phyloP scores from a whole-genome alignment of 148 eudicot genomes.

The Camellia japonica region DNA sequence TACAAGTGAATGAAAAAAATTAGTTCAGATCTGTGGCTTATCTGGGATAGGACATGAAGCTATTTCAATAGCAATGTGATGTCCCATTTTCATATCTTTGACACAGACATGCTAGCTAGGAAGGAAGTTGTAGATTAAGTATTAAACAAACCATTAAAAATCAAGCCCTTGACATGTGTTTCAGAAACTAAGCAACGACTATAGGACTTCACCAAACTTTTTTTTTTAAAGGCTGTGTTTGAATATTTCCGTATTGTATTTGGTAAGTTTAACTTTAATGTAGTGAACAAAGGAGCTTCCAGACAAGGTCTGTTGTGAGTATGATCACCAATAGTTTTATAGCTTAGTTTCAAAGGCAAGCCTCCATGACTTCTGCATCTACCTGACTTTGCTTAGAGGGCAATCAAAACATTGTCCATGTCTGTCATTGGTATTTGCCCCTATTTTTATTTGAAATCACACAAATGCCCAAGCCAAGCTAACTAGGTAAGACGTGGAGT shows the following conservation, averaged over 20 bases:
- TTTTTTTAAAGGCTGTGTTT: neutral
- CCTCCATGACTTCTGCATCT: neutral
- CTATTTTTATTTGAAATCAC: neutral
- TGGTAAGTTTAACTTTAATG: neutral
- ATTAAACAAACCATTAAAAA: no score
- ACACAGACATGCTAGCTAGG: no score
- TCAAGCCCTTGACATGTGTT: neutral
- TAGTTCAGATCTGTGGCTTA: no score
- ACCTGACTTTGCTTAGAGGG: slow-evolving; percentile 17
- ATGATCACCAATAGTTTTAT: neutral
- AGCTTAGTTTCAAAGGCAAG: slow-evolving; percentile 20
- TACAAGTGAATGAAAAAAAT: no score
- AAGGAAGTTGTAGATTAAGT: no score
- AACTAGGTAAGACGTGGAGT: no score
- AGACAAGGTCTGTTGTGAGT: neutral
- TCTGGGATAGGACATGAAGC: no score
- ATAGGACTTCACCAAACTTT: neutral
- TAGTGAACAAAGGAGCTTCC: neutral
- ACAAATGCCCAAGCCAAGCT: no score
- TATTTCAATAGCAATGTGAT: no score
- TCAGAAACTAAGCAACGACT: neutral
- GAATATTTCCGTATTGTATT: neutral
- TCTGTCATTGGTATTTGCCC: neutral
- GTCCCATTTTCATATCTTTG: no score
- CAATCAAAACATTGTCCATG: slow-evolving; percentile 6